phyloP scores from a whole-genome alignment of 108 stramenopile genomes.

The Parietichytrium sp. region DNA sequence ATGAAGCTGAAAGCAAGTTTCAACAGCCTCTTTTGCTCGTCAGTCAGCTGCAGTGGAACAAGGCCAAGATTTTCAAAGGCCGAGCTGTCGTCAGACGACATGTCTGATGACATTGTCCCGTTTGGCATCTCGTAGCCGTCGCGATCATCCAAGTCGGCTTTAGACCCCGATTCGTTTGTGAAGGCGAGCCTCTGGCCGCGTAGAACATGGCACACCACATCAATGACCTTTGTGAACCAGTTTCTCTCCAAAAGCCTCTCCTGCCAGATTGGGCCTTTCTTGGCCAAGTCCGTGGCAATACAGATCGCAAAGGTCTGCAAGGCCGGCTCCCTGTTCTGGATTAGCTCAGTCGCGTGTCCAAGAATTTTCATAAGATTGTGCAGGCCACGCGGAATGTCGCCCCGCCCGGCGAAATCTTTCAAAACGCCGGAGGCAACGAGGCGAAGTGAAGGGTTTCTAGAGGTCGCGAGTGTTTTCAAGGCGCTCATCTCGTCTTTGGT shows the following conservation, averaged over 20 bases:
- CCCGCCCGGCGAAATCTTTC: not conserved
- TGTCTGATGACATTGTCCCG: not conserved
- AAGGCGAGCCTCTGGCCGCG: not conserved
- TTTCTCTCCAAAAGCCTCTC: not conserved
- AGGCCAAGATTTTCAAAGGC: not conserved
- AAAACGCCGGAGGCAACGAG: not conserved
- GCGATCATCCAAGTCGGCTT: not conserved
- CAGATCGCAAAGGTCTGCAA: constrained; percentile 7
- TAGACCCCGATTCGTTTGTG: not conserved
- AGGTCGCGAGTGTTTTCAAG: constrained; percentile 8
- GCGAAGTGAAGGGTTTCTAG: constrained; percentile 1
- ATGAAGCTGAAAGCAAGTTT: constrained; percentile 16
- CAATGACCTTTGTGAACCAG: not conserved
- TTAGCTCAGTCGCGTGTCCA: not conserved
- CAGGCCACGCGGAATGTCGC: not conserved
- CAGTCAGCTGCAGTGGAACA: not conserved
- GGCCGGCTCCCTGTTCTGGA: not conserved
- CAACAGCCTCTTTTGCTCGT: not conserved
- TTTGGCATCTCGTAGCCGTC: not conserved
- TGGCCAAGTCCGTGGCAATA: constrained; percentile 17
- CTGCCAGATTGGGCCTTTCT: constrained; percentile 17
- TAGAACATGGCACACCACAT: not conserved
- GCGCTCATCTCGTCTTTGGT: constrained; percentile 27
- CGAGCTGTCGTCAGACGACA: not conserved
- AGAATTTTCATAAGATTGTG: not conserved